Base-by-base conservation (phyloP, 1,284 basidiomycete species). In the Schizopora paradoxa region DNA sequence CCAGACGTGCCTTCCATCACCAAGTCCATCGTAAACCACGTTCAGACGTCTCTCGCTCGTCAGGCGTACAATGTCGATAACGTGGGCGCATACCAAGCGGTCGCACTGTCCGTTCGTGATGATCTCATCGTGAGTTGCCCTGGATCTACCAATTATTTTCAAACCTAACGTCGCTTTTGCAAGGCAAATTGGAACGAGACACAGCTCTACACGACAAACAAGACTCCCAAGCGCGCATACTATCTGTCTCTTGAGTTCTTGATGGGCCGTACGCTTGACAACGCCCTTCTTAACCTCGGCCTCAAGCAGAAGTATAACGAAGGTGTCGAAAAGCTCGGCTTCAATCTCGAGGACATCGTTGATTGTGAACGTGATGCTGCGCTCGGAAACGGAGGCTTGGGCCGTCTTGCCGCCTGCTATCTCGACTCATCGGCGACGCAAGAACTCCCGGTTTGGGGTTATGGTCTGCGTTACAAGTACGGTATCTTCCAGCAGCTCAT, bases 401-500 rank as follows among this genome's bases (percentile, higher is more conserved):
- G 92, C 1, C 87, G 92, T 43, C 77, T 96, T 32, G 92, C 92
- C 1, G 92, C 93, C 2, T 96, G 92, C 68, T 96, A 95, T 65
- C 78, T 93, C 51, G 88, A 91, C 59, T 89, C 86, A 4, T 78
- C 76, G 41, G 85, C 91, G 1, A 87, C 85, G 8, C 82, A 90
- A 59, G 86, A 88, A 57, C 69, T 86, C 2, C 83, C 84, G 1
- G 77, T 91, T 27, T 94, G 91, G 89, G 91, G 91, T 34, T 94
- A 93, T 57, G 90, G 90, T 44, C 66, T 93, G 45, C 72, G 89
- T 43, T 90, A 92, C 74, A 83, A 88, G 61, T 93, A 92, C 56
- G 91, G 91, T 57, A 93, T 96, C 66, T 96, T 96, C 77, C 87
- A 92, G 66, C 93, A 96, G 68, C 76, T 92, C 46, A 90, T 91